Base-by-base conservation (phyloP, 768 basidiomycete species). In the Lanmaoa rubissima region DNA sequence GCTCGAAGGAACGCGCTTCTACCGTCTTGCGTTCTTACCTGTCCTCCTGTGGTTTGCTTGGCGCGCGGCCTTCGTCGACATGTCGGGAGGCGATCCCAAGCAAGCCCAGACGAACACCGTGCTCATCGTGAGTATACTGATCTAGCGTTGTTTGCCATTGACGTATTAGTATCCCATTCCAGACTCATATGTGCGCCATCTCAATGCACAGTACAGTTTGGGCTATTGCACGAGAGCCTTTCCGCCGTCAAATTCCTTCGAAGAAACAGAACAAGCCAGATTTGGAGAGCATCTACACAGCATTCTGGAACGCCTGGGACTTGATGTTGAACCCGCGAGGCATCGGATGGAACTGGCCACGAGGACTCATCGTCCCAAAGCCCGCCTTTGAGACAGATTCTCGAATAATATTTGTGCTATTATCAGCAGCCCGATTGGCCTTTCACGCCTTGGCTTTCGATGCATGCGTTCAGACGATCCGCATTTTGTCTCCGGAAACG, bases 11-110 rank as follows among this genome's bases (percentile, higher is more conserved):
- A 77, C 57, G 2, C 51, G 44, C 10, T 56, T 66, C 6, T 65
- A 79, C 54, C 80, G 84, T 39, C 50, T 83, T 44, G 78, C 79
- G 1, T 49, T 84, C 21, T 69, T 85, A 4, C 81, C 82, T 5
- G 55, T 82, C 36, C 68, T 79, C 3, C 57, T 81, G 14, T 80
- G 75, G 71, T 60, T 69, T 4, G 64, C 77, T 8, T 82, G 78
- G 63, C 74, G 76, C 24, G 77, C 75, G 4, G 67, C 31, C 1
- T 55, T 63, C 9, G 52, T 70, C 14, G 67, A 71, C 46, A 19
- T 60, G 54, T 63, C 68, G 4, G 64, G 68, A 19, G 69, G 61
- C 6, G 49, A 62, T 31, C 53, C 53, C 4, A 57, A 34, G 26
- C 55, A 55, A 39, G 54, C 21, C 13, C 56, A 51, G 10, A 10